Conservation (phyloP, 495 filamentous ascomycete genomes). For the Chaetomium fimeti region DNA sequence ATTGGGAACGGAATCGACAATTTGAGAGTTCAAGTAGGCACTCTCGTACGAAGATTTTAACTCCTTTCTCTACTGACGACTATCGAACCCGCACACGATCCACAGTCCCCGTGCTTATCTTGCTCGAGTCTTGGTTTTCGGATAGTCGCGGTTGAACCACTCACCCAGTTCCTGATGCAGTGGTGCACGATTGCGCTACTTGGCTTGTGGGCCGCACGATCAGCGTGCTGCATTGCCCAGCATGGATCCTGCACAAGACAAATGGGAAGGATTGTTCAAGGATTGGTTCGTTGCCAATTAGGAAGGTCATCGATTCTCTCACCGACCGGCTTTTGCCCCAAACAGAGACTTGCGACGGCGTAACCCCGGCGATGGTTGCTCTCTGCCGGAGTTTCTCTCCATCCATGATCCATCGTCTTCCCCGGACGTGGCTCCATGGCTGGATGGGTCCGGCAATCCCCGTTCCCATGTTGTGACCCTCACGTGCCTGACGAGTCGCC, state of each 20-base stretch:
- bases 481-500: conserved; percentile 4
- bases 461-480: neutral
- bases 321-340: neutral
- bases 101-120: neutral
- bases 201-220: neutral
- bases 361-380: conserved; percentile 7
- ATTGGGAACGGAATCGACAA: neutral
- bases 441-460: conserved; percentile 5
- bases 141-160: conserved; percentile 9
- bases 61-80: conserved; percentile 7
- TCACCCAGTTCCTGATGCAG: neutral
- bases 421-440: conserved; percentile 23
- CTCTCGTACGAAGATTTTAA: neutral
- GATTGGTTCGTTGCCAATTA: neutral
- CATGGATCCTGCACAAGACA: neutral
- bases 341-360: conserved; percentile 2
- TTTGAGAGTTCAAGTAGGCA: neutral
- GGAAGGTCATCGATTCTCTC: neutral
- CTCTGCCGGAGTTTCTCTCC: neutral
- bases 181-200: neutral
- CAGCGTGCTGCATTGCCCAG: neutral
- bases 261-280: too few relatives aligned
- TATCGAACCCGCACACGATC: neutral
- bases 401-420: conserved; percentile 5
- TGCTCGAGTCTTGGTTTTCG: neutral